A percentile compares a stretch with the other conserved stretches of the same genome.
Conservation (phyloP, 164 flowering plant genomes). For the Echeveria elegans region DNA sequence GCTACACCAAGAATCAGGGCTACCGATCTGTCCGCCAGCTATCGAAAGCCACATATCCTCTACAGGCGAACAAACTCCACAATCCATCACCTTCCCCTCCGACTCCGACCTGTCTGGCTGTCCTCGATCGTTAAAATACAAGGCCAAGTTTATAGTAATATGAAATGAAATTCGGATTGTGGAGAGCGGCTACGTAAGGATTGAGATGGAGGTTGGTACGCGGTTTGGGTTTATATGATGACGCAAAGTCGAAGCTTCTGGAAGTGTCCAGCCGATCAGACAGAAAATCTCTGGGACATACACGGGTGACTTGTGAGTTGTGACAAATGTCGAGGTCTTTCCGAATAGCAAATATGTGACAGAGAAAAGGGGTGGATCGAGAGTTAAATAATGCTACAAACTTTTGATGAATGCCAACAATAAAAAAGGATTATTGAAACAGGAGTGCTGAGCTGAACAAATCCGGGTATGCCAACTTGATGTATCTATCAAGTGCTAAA, state of each 20-base stretch:
- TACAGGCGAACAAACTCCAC: conserved; percentile 24
- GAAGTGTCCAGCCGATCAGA: neutral
- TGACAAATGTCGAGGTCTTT: neutral
- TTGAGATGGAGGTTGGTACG: no score
- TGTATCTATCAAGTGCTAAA: neutral
- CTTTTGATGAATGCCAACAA: neutral
- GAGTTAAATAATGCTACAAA: neutral
- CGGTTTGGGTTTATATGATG: no score
- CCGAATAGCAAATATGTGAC: neutral
- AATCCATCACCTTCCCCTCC: conserved; percentile 25
- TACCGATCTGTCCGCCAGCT: conserved; percentile 31
- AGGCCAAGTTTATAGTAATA: neutral
- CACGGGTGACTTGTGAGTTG: neutral
- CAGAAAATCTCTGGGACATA: neutral
- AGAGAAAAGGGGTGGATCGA: neutral
- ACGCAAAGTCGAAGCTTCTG: neutral
- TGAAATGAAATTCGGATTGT: neutral
- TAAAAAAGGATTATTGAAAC: neutral
- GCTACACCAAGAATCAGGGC: conserved; percentile 72
- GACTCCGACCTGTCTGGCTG: conserved; percentile 8
- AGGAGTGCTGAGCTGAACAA: neutral
- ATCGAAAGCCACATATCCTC: conserved; percentile 32
- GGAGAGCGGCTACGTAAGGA: neutral
- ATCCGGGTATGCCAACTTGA: neutral
- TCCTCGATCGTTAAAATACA: neutral